These are phyloP conservation scores for Xerocomellus dryophilus DNA, from an alignment of 768 basidiomycete species.

Conservation along the genomic window DNA sequence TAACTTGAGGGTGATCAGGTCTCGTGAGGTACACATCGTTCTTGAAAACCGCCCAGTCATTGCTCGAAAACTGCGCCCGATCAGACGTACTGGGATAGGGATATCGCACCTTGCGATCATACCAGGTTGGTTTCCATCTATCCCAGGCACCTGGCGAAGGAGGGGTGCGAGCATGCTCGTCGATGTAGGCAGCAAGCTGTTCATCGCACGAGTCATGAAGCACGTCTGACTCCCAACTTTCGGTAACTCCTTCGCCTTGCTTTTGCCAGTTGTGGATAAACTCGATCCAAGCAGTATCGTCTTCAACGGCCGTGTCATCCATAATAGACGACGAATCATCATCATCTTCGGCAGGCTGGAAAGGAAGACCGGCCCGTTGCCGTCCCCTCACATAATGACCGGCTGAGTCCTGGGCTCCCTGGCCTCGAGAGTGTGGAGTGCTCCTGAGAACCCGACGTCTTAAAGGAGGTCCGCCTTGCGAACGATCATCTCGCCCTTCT, in stretches of 20 bases:
- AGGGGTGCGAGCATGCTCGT: background rate
- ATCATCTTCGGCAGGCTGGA: background rate
- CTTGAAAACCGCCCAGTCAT: background rate
- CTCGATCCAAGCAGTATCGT: slow-evolving; percentile 1
- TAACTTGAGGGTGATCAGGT: no score
- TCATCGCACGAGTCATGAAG: background rate
- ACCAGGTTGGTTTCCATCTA: background rate
- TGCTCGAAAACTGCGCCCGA: background rate
- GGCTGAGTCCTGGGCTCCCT: background rate
- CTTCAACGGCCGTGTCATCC: background rate
- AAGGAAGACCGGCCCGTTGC: background rate
- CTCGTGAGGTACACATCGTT: background rate
- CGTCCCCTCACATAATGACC: background rate
- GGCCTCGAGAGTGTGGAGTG: background rate
- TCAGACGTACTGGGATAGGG: background rate
- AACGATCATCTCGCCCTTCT: background rate
- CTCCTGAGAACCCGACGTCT: background rate
- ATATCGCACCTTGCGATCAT: background rate
- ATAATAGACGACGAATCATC: background rate
- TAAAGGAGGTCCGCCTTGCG: background rate
- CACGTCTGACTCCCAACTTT: no score
- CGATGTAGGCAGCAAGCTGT: background rate
- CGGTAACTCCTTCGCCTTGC: background rate
- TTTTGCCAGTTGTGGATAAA: background rate
- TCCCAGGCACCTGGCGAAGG: background rate